Evolutionary conservation across 2,329 filamentous ascomycete species (phyloP).

Genomic region (Lachnellula suecica): DNA sequence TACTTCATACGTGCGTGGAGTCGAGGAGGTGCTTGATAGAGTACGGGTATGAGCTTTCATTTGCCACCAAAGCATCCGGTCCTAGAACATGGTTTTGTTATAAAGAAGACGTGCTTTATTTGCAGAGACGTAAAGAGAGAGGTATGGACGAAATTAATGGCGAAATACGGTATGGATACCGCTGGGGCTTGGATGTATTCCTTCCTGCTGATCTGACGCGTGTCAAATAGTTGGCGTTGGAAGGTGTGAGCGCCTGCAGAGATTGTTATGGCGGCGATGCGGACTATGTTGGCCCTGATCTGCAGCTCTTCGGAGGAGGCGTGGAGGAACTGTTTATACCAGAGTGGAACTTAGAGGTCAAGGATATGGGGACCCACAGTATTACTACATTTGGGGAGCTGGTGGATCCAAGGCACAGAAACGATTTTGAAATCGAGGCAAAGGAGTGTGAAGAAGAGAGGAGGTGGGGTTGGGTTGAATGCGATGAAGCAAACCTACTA

Average conservation of each 20-base stretch:
- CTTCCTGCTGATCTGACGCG: not conserved
- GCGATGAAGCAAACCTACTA: not conserved
- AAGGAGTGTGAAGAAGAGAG: not conserved
- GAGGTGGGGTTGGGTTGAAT: not conserved
- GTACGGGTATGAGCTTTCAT: not conserved
- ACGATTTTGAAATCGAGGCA: not conserved
- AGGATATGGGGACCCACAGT: too few species aligned
- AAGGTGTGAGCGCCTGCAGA: too few species aligned
- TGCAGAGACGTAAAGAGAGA: not conserved
- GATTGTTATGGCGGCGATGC: not conserved
- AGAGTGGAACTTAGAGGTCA: not conserved
- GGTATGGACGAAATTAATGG: not conserved
- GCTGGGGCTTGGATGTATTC: not conserved
- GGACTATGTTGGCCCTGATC: not conserved
- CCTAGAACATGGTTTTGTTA: conserved; percentile 2
- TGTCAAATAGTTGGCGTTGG: not conserved
- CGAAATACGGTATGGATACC: too few species aligned
- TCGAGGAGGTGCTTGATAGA: conserved; percentile 13
- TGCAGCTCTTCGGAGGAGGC: not conserved
- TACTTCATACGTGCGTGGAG: conserved; percentile 24
- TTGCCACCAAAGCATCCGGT: not conserved
- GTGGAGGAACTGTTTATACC: not conserved
- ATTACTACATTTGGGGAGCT: too few species aligned
- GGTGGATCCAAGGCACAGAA: too few species aligned
- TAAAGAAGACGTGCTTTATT: not conserved